Percentiles rank a stretch among this genome's conserved stretches.
Evolutionary conservation across 192 early-diverging fungal species (phyloP).

Genomic region (Coemansia sp.): DNA sequence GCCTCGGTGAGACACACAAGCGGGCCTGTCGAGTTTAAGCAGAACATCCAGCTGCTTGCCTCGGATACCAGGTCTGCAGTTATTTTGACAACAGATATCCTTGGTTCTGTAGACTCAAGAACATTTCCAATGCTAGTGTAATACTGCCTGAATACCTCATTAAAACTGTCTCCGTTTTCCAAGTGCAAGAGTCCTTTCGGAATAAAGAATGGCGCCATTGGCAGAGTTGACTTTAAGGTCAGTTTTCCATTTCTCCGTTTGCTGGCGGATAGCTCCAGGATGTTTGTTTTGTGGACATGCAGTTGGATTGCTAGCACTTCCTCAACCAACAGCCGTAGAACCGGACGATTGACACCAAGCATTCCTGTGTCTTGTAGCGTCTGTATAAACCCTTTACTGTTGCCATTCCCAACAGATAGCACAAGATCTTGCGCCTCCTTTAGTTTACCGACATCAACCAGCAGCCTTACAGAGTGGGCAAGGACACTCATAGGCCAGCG

Average conservation of each 20-base stretch:
- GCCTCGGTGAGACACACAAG: conserved; percentile 2
- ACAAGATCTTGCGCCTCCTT: conserved; percentile 12
- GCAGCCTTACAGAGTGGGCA: neutral
- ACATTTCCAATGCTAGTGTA: neutral
- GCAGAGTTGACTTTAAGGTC: neutral
- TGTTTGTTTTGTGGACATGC: neutral
- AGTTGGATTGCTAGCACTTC: conserved; percentile 26
- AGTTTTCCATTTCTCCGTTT: neutral
- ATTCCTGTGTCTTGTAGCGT: neutral
- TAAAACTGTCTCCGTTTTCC: neutral
- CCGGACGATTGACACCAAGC: neutral
- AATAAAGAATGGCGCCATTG: conserved; percentile 19
- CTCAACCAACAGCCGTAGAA: conserved; percentile 8
- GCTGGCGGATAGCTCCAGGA: neutral
- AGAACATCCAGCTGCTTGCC: conserved; percentile 24
- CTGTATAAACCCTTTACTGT: conserved; percentile 5
- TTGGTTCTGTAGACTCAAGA: neutral
- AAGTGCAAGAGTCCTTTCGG: neutral
- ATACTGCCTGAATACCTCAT: conserved; percentile 5
- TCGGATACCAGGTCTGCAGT: conserved; percentile 7
- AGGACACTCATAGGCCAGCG: conserved; percentile 30
- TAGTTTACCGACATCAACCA: neutral
- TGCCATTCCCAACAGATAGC: neutral
- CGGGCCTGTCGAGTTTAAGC: conserved; percentile 15
- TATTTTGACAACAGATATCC: neutral